Evolutionary conservation across 2,329 filamentous ascomycete species (phyloP), one percentile per base, ranked within the genome.

Genomic region (Paraphaeosphaeria sporulosa): DNA sequence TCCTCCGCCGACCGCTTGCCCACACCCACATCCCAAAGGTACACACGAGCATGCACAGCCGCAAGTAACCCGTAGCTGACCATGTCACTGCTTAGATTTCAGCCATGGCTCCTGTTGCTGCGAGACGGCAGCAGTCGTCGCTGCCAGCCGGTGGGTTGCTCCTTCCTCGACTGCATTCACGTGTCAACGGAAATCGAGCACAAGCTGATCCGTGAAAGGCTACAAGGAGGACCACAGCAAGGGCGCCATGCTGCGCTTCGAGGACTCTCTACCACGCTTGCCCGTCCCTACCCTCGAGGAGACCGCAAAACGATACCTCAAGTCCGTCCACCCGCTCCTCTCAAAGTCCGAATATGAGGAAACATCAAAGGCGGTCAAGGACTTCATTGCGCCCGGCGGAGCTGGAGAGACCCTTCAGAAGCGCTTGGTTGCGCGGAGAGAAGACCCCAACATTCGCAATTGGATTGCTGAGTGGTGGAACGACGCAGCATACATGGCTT

Each of bases 401-500:
- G 84, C 89, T 54, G 95, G 94, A 63, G 86, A 90, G 77, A 87
- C 88, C 72, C 88, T 99, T 46, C 95, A 99, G 82, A 90, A 97
- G 76, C 91, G 94, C 78, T 85, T 99, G 66, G 72, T 94, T 54
- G 92, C 91, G 60, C 88, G 89, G 64, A 87, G 91, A 63, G 90
- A 93, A 69, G 88, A 96, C 67, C 90, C 94, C 52, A 89, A 91
- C 64, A 82, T 86, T 76, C 93, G 91, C 82, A 99, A 98, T 82
- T 99, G 95, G 95, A 85, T 99, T 59, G 89, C 90, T 70, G 94
- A 99, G 70, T 99, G 95, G 95, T 99, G 95, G 95, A 98, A 99
- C 78, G 88, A 97, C 55, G 88, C 89, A 4, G 95, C 95, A 60
- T 99, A 99, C 81, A 88, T 99, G 66, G 86, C 82, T 66, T 98